Percentiles rank a stretch among this genome's conserved stretches.
phyloP scores from a whole-genome alignment of 2,329 filamentous ascomycete species.

The Sclerotinia trifoliorum region DNA sequence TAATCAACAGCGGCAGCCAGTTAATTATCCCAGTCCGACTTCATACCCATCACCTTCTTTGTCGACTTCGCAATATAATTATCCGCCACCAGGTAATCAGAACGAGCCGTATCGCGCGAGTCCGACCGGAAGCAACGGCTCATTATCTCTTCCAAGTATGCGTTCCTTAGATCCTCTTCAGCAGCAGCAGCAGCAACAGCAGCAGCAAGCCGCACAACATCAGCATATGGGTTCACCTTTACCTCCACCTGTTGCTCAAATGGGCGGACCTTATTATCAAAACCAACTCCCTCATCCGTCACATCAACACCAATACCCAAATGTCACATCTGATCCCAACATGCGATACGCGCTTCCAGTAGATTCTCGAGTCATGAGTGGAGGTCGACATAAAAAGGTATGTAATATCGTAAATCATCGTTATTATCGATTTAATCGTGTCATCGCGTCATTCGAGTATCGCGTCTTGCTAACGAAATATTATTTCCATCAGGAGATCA shows the following conservation, averaged over 20 bases:
- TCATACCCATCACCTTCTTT: slow-evolving; percentile 49
- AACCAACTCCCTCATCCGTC: slow-evolving; percentile 43
- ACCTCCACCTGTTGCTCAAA: slow-evolving; percentile 52
- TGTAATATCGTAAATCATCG: slow-evolving; percentile 16
- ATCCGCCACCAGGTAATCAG: slow-evolving; percentile 44
- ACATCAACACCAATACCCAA: slow-evolving; percentile 50
- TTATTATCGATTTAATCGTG: slow-evolving; percentile 13
- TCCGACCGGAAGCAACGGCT: slow-evolving; percentile 46
- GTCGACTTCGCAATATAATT: slow-evolving; percentile 49
- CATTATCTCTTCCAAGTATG: slow-evolving; percentile 52
- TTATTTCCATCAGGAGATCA: slow-evolving; percentile 58
- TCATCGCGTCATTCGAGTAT: slow-evolving; percentile 20
- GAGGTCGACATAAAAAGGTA: slow-evolving; percentile 58
- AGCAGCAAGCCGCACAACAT: slow-evolving; percentile 36
- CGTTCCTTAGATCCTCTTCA: slow-evolving; percentile 48
- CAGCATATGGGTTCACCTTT: slow-evolving; percentile 52
- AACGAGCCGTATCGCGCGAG: slow-evolving; percentile 47
- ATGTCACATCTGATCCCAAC: slow-evolving; percentile 48
- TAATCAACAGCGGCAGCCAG: slow-evolving; percentile 35
- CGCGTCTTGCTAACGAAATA: slow-evolving; percentile 33
- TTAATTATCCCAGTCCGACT: slow-evolving; percentile 47
- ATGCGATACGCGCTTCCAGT: slow-evolving; percentile 58
- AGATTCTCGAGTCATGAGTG: slow-evolving; percentile 55
- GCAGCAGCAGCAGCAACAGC: slow-evolving; percentile 34
- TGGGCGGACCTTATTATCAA: slow-evolving; percentile 50